Evolutionary conservation across 208 protist species (phyloP).

Genomic region (Acanthamoeba royreba): DNA sequence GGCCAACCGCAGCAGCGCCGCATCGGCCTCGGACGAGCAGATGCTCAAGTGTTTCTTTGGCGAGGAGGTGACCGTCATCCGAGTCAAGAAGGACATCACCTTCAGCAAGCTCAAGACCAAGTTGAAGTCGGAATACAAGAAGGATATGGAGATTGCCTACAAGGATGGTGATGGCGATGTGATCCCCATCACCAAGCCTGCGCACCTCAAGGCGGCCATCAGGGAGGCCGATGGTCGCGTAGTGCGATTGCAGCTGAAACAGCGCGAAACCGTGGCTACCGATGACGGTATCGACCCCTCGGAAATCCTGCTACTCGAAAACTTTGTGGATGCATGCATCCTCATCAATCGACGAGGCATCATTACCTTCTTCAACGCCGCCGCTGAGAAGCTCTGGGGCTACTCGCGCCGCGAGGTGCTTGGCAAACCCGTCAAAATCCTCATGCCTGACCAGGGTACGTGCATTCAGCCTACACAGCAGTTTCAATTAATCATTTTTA

Average conservation of each 20-base stretch:
- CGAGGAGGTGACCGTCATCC: constrained; percentile 18
- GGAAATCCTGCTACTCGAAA: constrained; percentile 18
- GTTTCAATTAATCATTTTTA: not conserved
- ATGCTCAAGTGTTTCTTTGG: constrained; percentile 36
- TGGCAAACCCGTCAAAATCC: constrained; percentile 29
- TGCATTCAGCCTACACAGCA: not conserved
- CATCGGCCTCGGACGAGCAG: not conserved
- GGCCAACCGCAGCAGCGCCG: not conserved
- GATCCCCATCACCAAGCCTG: constrained; percentile 30
- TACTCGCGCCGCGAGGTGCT: constrained; percentile 21
- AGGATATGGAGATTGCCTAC: constrained; percentile 39
- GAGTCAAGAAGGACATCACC: constrained; percentile 20
- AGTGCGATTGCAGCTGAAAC: constrained; percentile 27
- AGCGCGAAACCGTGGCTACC: not conserved
- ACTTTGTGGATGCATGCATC: constrained; percentile 33
- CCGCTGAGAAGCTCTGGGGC: constrained; percentile 24
- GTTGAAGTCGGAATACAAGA: constrained; percentile 19
- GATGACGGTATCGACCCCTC: not conserved
- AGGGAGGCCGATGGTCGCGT: not conserved
- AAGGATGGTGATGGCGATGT: constrained; percentile 34
- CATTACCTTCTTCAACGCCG: constrained; percentile 44
- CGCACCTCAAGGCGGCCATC: constrained; percentile 15
- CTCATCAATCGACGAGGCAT: not conserved
- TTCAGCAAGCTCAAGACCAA: not conserved
- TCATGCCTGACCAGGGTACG: constrained; percentile 23